phyloP scores from a whole-genome alignment of 352 stramenopile species.

The Saprolegnia diclina region DNA sequence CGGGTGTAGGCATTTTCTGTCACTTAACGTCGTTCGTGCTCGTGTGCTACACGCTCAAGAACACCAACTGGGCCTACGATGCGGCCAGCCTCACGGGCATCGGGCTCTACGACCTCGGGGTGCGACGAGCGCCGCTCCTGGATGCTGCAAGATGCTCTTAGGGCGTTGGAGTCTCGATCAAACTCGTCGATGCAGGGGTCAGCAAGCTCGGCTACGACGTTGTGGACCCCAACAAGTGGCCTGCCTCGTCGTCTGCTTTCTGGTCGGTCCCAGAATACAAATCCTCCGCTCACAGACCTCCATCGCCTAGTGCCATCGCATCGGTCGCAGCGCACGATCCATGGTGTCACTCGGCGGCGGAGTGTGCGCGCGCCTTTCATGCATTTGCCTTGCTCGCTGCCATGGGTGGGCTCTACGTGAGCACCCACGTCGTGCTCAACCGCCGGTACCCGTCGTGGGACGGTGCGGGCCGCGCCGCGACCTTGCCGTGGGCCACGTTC shows the following conservation, averaged over 20 bases:
- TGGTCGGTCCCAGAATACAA: conserved; percentile 36
- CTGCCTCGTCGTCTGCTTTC: conserved; percentile 26
- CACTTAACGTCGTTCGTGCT: conserved; percentile 33
- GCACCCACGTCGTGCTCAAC: conserved; percentile 43
- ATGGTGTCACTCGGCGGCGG: conserved; percentile 56
- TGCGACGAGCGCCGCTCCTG: conserved; percentile 26
- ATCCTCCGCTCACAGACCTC: background rate
- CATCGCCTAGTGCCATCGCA: conserved; percentile 33
- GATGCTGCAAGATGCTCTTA: conserved; percentile 23
- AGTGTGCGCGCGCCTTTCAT: conserved; percentile 40
- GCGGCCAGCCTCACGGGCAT: conserved; percentile 68
- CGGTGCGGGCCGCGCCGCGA: conserved; percentile 53
- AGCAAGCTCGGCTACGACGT: conserved; percentile 36
- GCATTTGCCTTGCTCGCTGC: conserved; percentile 50
- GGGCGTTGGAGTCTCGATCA: conserved; percentile 70
- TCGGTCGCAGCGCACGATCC: conserved; percentile 41
- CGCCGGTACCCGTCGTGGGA: conserved; percentile 72
- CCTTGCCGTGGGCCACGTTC: conserved; percentile 45
- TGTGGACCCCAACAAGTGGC: conserved; percentile 30
- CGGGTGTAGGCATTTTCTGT: background rate
- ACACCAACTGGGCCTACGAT: conserved; percentile 55
- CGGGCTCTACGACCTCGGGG: conserved; percentile 58
- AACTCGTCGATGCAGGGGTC: conserved; percentile 70
- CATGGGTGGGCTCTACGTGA: conserved; percentile 49
- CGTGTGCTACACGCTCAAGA: conserved; percentile 40